phyloP scores from a whole-genome alignment of 495 filamentous ascomycete species.

The Aspergillus conjunctus region DNA sequence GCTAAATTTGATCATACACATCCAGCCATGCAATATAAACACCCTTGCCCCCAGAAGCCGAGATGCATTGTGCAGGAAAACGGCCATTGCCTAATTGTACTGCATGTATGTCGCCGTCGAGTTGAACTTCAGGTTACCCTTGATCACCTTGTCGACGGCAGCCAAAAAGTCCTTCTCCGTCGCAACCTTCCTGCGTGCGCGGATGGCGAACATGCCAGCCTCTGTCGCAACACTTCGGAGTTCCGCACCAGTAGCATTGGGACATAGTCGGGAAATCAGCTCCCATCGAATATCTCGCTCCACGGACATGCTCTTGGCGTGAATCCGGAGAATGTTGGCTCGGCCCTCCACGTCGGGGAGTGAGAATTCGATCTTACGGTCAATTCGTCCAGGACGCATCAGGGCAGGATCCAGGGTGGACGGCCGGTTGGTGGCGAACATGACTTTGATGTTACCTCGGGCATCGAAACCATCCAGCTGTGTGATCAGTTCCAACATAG shows the following conservation, averaged over 20 bases:
- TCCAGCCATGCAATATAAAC: slow-evolving; percentile 30
- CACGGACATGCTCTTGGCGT: slow-evolving; percentile 99
- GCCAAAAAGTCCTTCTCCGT: slow-evolving; percentile 99
- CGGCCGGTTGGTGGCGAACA: slow-evolving; percentile 98
- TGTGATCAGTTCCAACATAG: slow-evolving; percentile 98
- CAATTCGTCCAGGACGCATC: slow-evolving; percentile 96
- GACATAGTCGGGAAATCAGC: slow-evolving; percentile 92
- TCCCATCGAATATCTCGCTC: slow-evolving; percentile 99
- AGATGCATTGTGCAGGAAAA: slow-evolving; percentile 8
- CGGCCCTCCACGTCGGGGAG: slow-evolving; percentile 95
- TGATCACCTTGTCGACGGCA: slow-evolving; percentile 99
- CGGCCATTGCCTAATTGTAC: slow-evolving; percentile 75
- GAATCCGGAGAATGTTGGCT: slow-evolving; percentile 96
- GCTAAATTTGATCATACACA: slow-evolving; percentile 33
- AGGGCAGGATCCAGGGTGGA: slow-evolving; percentile 94
- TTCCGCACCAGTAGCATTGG: slow-evolving; percentile 95
- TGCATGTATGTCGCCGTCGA: slow-evolving; percentile 98
- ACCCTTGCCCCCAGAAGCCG: slow-evolving; percentile 1
- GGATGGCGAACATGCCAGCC: slow-evolving; percentile 98
- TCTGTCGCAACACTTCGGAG: slow-evolving; percentile 96
- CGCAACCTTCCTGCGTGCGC: slow-evolving; percentile 94
- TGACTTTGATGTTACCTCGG: slow-evolving; percentile 98
- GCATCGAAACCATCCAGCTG: slow-evolving; percentile 98
- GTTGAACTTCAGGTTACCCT: slow-evolving; percentile 99
- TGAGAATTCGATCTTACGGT: slow-evolving; percentile 98